phyloP scores from a whole-genome alignment of 2,329 filamentous ascomycete species.

The Colletotrichum shisoi region DNA sequence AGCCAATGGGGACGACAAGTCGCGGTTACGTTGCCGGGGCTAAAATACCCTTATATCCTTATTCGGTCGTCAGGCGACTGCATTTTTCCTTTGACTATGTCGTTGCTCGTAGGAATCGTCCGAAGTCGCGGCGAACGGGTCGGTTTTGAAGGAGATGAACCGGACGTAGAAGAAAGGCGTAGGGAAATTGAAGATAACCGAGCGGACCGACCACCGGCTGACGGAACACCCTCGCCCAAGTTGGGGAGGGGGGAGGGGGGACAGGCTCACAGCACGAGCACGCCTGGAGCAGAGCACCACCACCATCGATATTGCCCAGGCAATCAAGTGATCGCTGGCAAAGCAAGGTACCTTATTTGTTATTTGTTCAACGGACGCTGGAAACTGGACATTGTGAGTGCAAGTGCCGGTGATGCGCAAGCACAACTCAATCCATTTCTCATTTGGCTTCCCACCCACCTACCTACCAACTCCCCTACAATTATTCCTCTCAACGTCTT shows the following conservation, averaged over 20 bases:
- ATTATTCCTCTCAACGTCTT: neutral
- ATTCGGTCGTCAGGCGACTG: constrained; percentile 28
- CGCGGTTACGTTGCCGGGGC: constrained; percentile 26
- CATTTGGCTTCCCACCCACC: neutral
- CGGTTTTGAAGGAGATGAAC: constrained; percentile 10
- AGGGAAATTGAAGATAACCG: neutral
- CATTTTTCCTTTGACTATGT: constrained; percentile 1
- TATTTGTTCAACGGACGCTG: too few species aligned
- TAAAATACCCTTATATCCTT: constrained; percentile 28
- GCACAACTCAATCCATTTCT: neutral
- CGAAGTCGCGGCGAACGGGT: constrained; percentile 6
- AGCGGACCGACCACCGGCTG: constrained; percentile 14
- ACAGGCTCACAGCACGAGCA: constrained; percentile 19
- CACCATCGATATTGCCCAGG: neutral
- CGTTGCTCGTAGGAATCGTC: neutral
- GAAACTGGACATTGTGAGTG: neutral
- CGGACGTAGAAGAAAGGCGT: constrained; percentile 1
- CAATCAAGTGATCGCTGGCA: neutral
- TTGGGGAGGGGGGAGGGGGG: constrained; percentile 9
- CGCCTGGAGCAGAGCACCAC: constrained; percentile 3
- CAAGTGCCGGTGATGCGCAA: neutral
- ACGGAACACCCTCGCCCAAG: constrained; percentile 15
- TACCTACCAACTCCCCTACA: neutral
- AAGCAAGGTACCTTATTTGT: neutral
- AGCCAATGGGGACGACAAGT: constrained; percentile 33